These are phyloP conservation scores for Neophaeococcomyces aloes DNA, from an alignment of 2,329 filamentous ascomycete genomes.

Conservation along the genomic window DNA sequence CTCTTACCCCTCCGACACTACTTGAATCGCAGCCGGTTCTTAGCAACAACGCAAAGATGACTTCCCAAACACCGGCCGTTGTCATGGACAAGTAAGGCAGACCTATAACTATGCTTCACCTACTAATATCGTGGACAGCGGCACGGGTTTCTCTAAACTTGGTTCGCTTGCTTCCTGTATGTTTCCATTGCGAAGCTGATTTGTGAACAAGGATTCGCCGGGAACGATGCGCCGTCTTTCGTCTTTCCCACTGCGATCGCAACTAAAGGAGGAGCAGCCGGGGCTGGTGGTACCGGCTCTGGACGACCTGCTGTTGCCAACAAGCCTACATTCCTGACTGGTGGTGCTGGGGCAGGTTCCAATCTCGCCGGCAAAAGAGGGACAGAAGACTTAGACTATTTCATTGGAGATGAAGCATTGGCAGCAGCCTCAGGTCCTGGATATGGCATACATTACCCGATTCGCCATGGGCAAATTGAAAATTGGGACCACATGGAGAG, in stretches of 20 bases:
- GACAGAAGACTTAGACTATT: constrained; percentile 96
- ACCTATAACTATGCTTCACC: constrained; percentile 15
- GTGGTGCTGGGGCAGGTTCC: constrained; percentile 70
- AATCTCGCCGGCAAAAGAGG: constrained; percentile 86
- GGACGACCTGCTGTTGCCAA: constrained; percentile 84
- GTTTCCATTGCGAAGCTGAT: constrained; percentile 24
- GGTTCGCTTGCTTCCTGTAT: constrained; percentile 47
- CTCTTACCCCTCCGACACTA: constrained; percentile 3
- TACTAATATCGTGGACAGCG: constrained; percentile 52
- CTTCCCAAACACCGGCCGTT: constrained; percentile 98
- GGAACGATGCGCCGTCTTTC: constrained; percentile 97
- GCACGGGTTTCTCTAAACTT: constrained; percentile 98
- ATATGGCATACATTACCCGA: constrained; percentile 94
- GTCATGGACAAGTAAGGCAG: constrained; percentile 99
- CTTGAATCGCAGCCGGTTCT: not conserved
- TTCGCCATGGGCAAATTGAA: constrained; percentile 95
- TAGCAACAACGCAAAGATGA: constrained; percentile 49
- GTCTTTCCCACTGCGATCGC: constrained; percentile 98
- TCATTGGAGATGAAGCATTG: constrained; percentile 94
- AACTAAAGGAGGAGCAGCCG: constrained; percentile 67
- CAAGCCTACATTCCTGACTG: constrained; percentile 90
- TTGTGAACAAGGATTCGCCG: constrained; percentile 67
- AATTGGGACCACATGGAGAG: constrained; percentile 99
- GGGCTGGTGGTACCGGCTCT: constrained; percentile 64
- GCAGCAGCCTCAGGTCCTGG: constrained; percentile 74